A percentile compares a stretch with the other conserved stretches of the same genome.
phyloP scores from a whole-genome alignment of 164 flowering plant species.

The Amborella trichopoda region DNA sequence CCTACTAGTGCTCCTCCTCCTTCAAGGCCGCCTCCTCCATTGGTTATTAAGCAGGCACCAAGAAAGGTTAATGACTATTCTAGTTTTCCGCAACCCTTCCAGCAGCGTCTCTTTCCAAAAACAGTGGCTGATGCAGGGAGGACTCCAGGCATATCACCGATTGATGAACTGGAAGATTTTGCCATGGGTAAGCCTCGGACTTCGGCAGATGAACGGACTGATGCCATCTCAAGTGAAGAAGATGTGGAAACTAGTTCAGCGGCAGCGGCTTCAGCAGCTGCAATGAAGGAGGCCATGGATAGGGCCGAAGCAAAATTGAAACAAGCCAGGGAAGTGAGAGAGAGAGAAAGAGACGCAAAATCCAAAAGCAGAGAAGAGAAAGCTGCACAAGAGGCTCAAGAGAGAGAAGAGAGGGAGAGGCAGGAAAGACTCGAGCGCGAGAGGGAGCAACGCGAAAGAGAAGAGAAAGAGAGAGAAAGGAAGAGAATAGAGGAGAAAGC shows the following conservation, averaged over 20 bases:
- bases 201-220: conserved; percentile 27
- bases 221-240: conserved; percentile 43
- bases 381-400: conserved; percentile 28
- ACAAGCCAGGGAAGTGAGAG: conserved; percentile 73
- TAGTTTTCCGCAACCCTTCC: conserved; percentile 26
- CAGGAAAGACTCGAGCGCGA: conserved; percentile 52
- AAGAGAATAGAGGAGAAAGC: conserved; percentile 46
- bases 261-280: conserved; percentile 75
- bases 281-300: conserved; percentile 80
- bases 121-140: conserved; percentile 23
- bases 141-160: conserved; percentile 29
- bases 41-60: conserved; percentile 32
- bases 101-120: conserved; percentile 28
- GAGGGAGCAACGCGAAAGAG: conserved; percentile 45
- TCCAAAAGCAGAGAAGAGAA: conserved; percentile 55
- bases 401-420: conserved; percentile 39
- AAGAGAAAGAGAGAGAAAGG: conserved; percentile 56
- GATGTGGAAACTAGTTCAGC: conserved; percentile 37
- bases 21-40: conserved; percentile 80
- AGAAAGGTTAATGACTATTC: conserved; percentile 37
- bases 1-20: conserved; percentile 97
- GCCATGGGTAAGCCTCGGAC: conserved; percentile 39
- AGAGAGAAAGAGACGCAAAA: conserved; percentile 52
- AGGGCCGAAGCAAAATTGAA: conserved; percentile 86
- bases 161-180: conserved; percentile 79